These are phyloP conservation scores for Beta vulgaris DNA, from an alignment of 148 eudicot genomes.

Conservation along the genomic window DNA sequence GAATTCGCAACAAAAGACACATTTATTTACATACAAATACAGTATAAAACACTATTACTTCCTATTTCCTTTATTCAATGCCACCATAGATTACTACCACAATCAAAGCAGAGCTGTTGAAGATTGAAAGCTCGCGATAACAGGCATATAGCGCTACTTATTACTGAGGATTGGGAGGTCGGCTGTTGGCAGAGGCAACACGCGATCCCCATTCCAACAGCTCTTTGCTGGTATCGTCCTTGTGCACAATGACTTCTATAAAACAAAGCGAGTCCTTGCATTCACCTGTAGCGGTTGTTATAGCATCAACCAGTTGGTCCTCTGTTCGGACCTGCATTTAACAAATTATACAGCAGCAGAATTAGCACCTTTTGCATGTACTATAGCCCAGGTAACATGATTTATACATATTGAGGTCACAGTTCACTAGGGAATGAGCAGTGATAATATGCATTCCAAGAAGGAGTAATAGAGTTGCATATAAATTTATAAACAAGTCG, in stretches of 20 bases:
- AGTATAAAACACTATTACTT: conserved; percentile 3
- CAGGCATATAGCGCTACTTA: too few relatives aligned
- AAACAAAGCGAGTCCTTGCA: conserved; percentile 66
- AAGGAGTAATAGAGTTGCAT: too few relatives aligned
- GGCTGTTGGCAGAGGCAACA: conserved; percentile 68
- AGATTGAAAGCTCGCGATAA: too few relatives aligned
- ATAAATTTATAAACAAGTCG: too few relatives aligned
- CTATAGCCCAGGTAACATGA: too few relatives aligned
- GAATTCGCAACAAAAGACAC: not conserved
- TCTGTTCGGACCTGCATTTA: conserved; percentile 54
- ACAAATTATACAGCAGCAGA: not conserved
- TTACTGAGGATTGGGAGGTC: conserved; percentile 76
- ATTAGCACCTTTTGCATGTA: too few relatives aligned
- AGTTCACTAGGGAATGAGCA: not conserved
- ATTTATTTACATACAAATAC: not conserved
- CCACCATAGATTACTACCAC: not conserved
- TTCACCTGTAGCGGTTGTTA: conserved; percentile 43
- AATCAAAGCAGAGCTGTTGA: not conserved
- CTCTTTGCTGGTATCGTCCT: conserved; percentile 79
- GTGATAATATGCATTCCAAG: not conserved
- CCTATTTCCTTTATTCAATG: not conserved
- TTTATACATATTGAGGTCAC: not conserved
- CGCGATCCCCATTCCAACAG: conserved; percentile 87
- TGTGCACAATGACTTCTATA: conserved; percentile 73
- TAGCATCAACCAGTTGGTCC: conserved; percentile 61